Evolutionary conservation across 129 eudicot species (phyloP), one percentile per base, ranked within the genome.

Genomic region (Tagetes erecta): DNA sequence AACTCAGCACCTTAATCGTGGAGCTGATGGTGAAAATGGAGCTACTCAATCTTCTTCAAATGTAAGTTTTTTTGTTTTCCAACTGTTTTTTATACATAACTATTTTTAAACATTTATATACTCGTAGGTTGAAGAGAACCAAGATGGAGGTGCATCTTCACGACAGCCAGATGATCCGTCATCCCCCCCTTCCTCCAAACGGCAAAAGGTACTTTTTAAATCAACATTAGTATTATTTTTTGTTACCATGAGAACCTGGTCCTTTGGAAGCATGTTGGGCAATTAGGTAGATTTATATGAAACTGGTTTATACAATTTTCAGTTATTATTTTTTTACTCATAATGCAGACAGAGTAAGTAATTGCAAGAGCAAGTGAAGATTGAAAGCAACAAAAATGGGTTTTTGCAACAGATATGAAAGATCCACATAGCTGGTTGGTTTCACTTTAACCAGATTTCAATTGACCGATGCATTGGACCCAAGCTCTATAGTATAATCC

Each of bases 141-240:
- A 47, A 51, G 82, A 80, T 55, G 70, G 78, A 64, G 82, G 88
- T 3, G 51, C 75, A 13, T 70, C 90, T 78, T 81, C 92, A 10
- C 67, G 74, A 12, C 76, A 72, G 36, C 64, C 73, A 9, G 78
- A 72, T 31, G 83, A 59, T 63, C 75, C 83, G 42, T 74, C 87
- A 46, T 74, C 81, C 50, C 71, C 84, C 38, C 77, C 87, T 13
- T 57, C 76, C 58, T 57, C 96, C 36, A 90, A 90, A 73, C 85
- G 96, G 39, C 93, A 65, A 71, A 90, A 81, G 91, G 96, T 88
- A 76, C 50, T 71, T 40, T 4, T 34, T 62, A 35, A 36, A 62
- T 37, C 40, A 37, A 62, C 30, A 5, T 11, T 12, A 35, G 3
- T 36, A 59, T 70, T 45, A 46, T 14, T 53, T 13, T 63, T 27